Evolutionary conservation across 2,329 filamentous ascomycete genomes (phyloP), one percentile per base, ranked within the genome.

Genomic region (Ophiosphaerella narmari): DNA sequence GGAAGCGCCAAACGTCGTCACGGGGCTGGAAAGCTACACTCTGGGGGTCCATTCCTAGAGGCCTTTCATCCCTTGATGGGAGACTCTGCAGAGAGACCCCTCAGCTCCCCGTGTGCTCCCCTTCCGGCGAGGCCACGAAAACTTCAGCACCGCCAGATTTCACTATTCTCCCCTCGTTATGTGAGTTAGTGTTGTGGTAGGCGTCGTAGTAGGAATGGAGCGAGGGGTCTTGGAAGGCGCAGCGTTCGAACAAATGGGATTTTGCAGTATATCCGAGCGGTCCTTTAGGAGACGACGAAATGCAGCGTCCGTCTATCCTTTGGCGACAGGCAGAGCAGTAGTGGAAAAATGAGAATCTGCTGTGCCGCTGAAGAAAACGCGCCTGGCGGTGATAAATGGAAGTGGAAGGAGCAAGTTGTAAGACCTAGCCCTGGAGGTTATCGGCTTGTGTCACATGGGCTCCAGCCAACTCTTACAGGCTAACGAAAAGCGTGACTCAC

Each of bases 1-100:
- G 82, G 54, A 87, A 74, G 57, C 83, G 81, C 84, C 85, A 87
- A 65, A 84, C 76, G 70, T 87, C 84, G 75, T 84, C 82, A 71
- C 79, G 81, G 59, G 84, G 85, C 59, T 82, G 83, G 73, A 86
- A 85, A 52, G 80, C 78, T 70, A 80, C 72, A 62, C 74, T 85
- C 75, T 86, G 82, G 59, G 83, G 81, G 79, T 86, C 84, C 84
- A 86, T 86, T 57, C 60, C 71, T 54, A 50, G 59, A 46, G 58
- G 39, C 35, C 50, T 63, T 52, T 62, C 69, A 73, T 72, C 55
- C 69, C 68, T 66, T 57, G 57, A 26, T 51, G 47, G 46, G 42
- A 55, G 55, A 45, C 56, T 57, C 57, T 55, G 50, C 50, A 43
- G 52, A 60, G 59, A 65, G 59, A 60, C 57, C 52, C 54, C 53